A percentile compares a stretch with the other conserved stretches of the same genome.
phyloP scores from a whole-genome alignment of 352 stramenopile genomes.

The Globisporangium acanthophoron region DNA sequence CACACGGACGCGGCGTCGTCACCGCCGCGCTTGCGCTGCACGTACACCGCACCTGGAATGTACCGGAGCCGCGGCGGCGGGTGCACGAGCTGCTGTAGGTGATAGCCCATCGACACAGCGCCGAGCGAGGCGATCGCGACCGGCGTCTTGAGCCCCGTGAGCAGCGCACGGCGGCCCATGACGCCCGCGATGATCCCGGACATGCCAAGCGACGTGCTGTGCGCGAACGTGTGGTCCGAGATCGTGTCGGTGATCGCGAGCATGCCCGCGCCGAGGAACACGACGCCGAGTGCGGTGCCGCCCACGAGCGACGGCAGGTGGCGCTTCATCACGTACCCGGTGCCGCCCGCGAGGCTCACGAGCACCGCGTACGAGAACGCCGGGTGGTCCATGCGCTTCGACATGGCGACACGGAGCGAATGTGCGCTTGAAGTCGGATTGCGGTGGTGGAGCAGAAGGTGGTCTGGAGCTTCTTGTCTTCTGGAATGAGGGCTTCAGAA shows the following conservation, averaged over 20 bases:
- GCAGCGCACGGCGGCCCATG: constrained; percentile 41
- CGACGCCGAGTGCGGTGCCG: constrained; percentile 49
- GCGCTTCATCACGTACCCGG: constrained; percentile 55
- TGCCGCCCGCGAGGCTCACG: constrained; percentile 51
- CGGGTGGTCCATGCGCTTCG: constrained; percentile 33
- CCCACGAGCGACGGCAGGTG: constrained; percentile 64
- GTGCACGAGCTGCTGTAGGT: constrained; percentile 60
- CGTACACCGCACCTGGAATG: constrained; percentile 29
- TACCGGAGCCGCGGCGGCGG: constrained; percentile 51
- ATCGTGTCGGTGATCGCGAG: constrained; percentile 68
- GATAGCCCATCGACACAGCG: constrained; percentile 60
- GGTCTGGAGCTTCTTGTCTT: not conserved
- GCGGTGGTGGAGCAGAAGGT: not conserved
- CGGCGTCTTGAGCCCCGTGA: constrained; percentile 38
- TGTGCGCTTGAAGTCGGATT: too few species aligned
- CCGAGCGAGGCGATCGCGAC: constrained; percentile 40
- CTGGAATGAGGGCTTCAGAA: too few species aligned
- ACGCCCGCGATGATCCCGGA: constrained; percentile 59
- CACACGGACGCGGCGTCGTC: constrained; percentile 4
- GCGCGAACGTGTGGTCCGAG: constrained; percentile 62
- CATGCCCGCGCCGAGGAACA: constrained; percentile 60
- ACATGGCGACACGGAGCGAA: constrained; percentile 12
- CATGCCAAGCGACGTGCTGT: constrained; percentile 65
- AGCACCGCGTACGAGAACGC: constrained; percentile 72
- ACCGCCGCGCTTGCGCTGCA: not conserved